Evolutionary conservation across 495 filamentous ascomycete species (phyloP).

Genomic region (Neurospora sp.): DNA sequence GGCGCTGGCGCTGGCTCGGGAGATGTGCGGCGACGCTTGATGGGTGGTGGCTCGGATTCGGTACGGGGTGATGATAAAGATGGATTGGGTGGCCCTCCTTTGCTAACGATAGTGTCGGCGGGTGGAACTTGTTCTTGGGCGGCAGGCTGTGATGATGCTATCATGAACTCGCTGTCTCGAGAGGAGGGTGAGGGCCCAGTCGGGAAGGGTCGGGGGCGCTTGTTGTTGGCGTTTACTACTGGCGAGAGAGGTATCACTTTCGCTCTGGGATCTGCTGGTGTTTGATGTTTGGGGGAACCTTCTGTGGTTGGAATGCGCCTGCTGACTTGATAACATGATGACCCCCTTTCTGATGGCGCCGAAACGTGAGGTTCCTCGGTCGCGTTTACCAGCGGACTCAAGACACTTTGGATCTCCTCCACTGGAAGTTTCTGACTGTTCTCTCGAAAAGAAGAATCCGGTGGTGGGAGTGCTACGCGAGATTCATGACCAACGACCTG

Average conservation of each 20-base stretch:
- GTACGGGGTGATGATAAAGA: slow-evolving; percentile 13
- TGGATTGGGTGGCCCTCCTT: neutral
- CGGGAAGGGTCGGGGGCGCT: neutral
- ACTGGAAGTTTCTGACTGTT: neutral
- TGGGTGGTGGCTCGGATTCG: slow-evolving; percentile 27
- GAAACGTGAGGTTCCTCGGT: neutral
- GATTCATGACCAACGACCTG: neutral
- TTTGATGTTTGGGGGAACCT: neutral
- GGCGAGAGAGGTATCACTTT: slow-evolving; percentile 13
- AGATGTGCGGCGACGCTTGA: slow-evolving; percentile 15
- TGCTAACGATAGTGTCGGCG: neutral
- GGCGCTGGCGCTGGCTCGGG: neutral
- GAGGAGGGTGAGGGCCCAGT: neutral
- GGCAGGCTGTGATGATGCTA: neutral
- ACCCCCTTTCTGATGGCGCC: neutral
- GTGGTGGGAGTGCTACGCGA: neutral
- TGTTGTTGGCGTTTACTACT: neutral
- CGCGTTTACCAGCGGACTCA: neutral
- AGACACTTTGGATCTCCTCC: neutral
- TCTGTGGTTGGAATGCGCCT: neutral
- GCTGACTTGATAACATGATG: neutral
- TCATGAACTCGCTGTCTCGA: neutral
- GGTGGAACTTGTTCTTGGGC: neutral
- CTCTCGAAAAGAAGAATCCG: neutral
- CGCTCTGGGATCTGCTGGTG: neutral